A percentile compares a stretch with the other conserved stretches of the same genome.
These are phyloP conservation scores for Tylopilus felleus DNA, from an alignment of 768 basidiomycete species.

Conservation along the genomic window DNA sequence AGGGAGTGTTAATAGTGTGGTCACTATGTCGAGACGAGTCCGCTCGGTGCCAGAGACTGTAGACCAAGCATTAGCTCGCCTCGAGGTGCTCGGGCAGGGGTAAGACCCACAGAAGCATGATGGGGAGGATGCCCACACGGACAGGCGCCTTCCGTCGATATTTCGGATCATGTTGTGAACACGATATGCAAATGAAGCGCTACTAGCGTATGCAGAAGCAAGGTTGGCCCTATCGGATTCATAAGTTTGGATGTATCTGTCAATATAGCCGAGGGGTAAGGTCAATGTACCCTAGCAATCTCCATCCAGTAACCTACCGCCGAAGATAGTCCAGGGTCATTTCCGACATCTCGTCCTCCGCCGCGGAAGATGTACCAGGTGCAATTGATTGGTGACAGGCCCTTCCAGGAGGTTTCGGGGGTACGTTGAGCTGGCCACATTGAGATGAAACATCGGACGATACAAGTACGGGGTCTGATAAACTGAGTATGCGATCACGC, in stretches of 20 bases:
- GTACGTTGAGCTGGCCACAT: not conserved
- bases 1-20: conserved; percentile 25
- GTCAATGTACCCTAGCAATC: not conserved
- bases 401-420: not conserved
- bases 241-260: conserved; percentile 32
- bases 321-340: conserved; percentile 31
- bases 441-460: not conserved
- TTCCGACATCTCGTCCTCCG: conserved; percentile 26
- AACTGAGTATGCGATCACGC: not conserved
- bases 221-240: conserved; percentile 31
- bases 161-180: conserved; percentile 11
- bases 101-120: conserved; percentile 18
- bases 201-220: conserved; percentile 30
- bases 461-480: not conserved
- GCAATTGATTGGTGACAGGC: not conserved
- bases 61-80: not conserved
- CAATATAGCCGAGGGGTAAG: conserved; percentile 5
- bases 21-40: conserved; percentile 27
- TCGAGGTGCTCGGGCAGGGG: not conserved
- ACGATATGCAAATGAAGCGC: conserved; percentile 32
- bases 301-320: conserved; percentile 19
- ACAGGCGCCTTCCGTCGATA: not conserved
- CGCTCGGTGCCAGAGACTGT: conserved; percentile 20
- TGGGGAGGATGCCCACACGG: not conserved
- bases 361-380: not conserved